phyloP scores from a whole-genome alignment of 495 filamentous ascomycete genomes.

The Talaromyces nanjingensis region DNA sequence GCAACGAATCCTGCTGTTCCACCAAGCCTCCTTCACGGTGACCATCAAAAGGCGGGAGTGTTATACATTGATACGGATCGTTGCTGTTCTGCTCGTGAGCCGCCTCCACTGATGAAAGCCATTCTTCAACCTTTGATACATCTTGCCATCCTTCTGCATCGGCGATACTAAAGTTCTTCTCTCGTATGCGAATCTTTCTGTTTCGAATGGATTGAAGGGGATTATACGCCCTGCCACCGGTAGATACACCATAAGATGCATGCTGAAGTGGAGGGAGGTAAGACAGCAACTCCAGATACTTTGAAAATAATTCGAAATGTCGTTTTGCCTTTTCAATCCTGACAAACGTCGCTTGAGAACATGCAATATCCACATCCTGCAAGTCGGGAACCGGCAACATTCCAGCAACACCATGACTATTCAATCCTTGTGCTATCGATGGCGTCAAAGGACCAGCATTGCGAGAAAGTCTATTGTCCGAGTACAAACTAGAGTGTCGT shows the following conservation, averaged over 20 bases:
- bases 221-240: constrained; percentile 64
- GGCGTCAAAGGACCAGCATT: not conserved
- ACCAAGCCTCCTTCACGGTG: constrained; percentile 23
- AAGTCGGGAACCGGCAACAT: not conserved
- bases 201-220: constrained; percentile 85
- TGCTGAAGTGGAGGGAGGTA: constrained; percentile 58
- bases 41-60: constrained; percentile 49
- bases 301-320: constrained; percentile 69
- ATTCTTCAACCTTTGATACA: constrained; percentile 56
- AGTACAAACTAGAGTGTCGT: constrained; percentile 5
- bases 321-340: constrained; percentile 72
- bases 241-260: constrained; percentile 6
- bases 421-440: not conserved
- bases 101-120: constrained; percentile 63
- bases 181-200: constrained; percentile 67
- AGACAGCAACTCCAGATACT: constrained; percentile 72
- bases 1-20: constrained; percentile 13
- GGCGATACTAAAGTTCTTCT: constrained; percentile 61
- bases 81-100: constrained; percentile 32
- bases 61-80: constrained; percentile 41
- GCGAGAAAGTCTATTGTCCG: not conserved
- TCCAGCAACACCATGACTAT: not conserved
- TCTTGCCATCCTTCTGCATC: constrained; percentile 73
- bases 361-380: constrained; percentile 26
- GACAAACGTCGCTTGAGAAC: constrained; percentile 69